Evolutionary conservation across 2,329 filamentous ascomycete genomes (phyloP), one percentile per base, ranked within the genome.

Genomic region (Graphilbum ipis-grandicollis): DNA sequence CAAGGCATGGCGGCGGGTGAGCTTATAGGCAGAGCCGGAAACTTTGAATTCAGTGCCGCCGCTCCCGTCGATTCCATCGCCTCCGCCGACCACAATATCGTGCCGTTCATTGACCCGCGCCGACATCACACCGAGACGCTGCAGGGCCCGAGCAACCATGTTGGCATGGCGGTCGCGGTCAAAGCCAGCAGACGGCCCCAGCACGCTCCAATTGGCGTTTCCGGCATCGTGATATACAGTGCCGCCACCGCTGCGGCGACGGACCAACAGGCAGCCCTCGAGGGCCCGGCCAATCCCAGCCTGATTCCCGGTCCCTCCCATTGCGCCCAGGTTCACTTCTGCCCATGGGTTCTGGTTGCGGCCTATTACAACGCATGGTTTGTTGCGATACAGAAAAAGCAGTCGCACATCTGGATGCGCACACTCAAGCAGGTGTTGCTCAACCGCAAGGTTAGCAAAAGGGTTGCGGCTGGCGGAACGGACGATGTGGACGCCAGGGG

Each of bases 301-400:
- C n/a, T n/a, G n/a, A n/a, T n/a, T n/a, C n/a, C n/a, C n/a, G n/a
- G n/a, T n/a, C n/a, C n/a, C n/a, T n/a, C n/a, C n/a, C n/a, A n/a
- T n/a, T n/a, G n/a, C n/a, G 29, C 59, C 59, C 9, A 94, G 66
- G 52, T 93, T 82, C 43, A 83, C 75, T 60, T 98, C 90, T 9
- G 83, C 66, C 90, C 88, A 98, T 37, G 90, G 90, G 54, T 98
- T 98, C 60, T 98, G 90, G 55, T 98, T 98, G 41, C 90, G 76
- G 31, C 90, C 90, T 46, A 98, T 78, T 52, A 98, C 77, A 41
- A 98, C 69, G 53, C 82, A 85, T 1, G 88, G 85, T 28, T 72
- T 59, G 58, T 98, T 96, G 48, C 75, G 71, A 60, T 96, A 98
- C 35, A 94, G 69, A 39, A 96, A 80, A 2, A 96, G 70, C 35